phyloP scores from a whole-genome alignment of 2,329 filamentous ascomycete genomes.

The Xylaria multiplex region DNA sequence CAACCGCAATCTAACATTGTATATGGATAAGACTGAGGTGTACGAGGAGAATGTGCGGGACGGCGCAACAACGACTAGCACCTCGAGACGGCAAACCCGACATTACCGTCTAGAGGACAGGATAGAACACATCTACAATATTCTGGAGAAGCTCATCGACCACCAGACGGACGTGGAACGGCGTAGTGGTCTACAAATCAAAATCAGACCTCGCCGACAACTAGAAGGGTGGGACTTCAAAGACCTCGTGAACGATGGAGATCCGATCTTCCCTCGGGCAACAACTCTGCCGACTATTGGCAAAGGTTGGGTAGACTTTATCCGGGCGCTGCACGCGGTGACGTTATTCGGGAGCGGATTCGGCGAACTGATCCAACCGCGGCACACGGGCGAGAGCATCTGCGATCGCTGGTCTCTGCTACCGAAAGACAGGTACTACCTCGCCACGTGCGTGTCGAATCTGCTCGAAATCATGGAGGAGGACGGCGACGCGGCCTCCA shows the following conservation, averaged over 20 bases:
- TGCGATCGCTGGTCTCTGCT: slow-evolving; percentile 45
- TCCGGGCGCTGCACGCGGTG: slow-evolving; percentile 42
- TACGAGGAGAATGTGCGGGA: slow-evolving; percentile 17
- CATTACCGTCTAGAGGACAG: slow-evolving; percentile 41
- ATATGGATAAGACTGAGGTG: slow-evolving; percentile 37
- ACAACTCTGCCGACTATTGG: slow-evolving; percentile 27
- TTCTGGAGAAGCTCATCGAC: slow-evolving; percentile 47
- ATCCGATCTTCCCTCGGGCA: slow-evolving; percentile 41
- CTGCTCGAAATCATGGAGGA: slow-evolving; percentile 46
- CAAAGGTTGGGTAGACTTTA: slow-evolving; percentile 41
- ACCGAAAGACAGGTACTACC: slow-evolving; percentile 45
- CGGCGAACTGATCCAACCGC: slow-evolving; percentile 40
- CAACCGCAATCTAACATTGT: slow-evolving; percentile 32
- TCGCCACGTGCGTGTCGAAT: slow-evolving; percentile 44
- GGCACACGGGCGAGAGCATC: slow-evolving; percentile 10
- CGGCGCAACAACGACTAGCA: slow-evolving; percentile 1
- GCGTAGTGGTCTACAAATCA: slow-evolving; percentile 36
- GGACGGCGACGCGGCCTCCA: slow-evolving; percentile 31
- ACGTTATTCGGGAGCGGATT: slow-evolving; percentile 41
- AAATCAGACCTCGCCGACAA: slow-evolving; percentile 36
- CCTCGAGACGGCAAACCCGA: slow-evolving; percentile 26
- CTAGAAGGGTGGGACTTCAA: slow-evolving; percentile 47
- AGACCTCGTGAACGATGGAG: slow-evolving; percentile 45
- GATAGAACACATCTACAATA: slow-evolving; percentile 44
- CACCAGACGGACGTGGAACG: slow-evolving; percentile 46